phyloP scores from a whole-genome alignment of 805 yeast genomes.

The Hanseniaspora pseudoguilliermondii region DNA sequence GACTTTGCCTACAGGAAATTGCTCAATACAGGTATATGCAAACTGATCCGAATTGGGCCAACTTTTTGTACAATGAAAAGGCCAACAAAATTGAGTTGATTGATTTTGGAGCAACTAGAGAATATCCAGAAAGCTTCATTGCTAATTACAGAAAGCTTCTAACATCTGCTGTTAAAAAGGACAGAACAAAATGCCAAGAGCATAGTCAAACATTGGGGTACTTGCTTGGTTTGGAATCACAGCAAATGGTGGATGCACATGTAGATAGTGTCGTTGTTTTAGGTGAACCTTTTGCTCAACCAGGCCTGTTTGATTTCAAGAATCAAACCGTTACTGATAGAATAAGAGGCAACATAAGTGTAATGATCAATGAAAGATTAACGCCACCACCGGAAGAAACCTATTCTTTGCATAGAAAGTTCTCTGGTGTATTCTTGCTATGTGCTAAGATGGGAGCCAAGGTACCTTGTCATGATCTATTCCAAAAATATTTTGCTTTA shows the following conservation, averaged over 20 bases:
- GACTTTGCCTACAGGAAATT: slow-evolving; percentile 74
- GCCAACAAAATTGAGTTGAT: slow-evolving; percentile 67
- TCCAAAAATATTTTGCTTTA: slow-evolving; percentile 57
- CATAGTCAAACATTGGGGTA: slow-evolving; percentile 70
- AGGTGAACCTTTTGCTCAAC: slow-evolving; percentile 74
- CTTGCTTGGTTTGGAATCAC: slow-evolving; percentile 80
- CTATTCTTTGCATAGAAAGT: slow-evolving; percentile 86
- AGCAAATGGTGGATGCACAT: slow-evolving; percentile 81
- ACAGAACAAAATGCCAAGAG: slow-evolving; percentile 48
- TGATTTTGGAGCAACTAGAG: slow-evolving; percentile 93
- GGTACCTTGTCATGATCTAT: slow-evolving; percentile 68
- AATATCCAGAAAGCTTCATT: slow-evolving; percentile 56
- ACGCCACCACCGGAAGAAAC: slow-evolving; percentile 99
- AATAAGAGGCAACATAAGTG: slow-evolving; percentile 71
- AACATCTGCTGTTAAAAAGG: slow-evolving; percentile 59
- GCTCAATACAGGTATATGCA: slow-evolving; percentile 85
- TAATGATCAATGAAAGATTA: slow-evolving; percentile 82
- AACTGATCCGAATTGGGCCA: slow-evolving; percentile 99
- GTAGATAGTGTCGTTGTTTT: slow-evolving; percentile 77
- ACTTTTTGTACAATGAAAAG: slow-evolving; percentile 67
- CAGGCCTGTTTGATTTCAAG: slow-evolving; percentile 50
- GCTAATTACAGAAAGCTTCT: slow-evolving; percentile 55
- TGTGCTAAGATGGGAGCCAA: slow-evolving; percentile 76
- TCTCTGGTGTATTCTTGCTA: slow-evolving; percentile 83
- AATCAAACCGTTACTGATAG: slow-evolving; percentile 88